Conservation (phyloP, 2,329 filamentous ascomycete genomes). For the Eutypella sp. region DNA sequence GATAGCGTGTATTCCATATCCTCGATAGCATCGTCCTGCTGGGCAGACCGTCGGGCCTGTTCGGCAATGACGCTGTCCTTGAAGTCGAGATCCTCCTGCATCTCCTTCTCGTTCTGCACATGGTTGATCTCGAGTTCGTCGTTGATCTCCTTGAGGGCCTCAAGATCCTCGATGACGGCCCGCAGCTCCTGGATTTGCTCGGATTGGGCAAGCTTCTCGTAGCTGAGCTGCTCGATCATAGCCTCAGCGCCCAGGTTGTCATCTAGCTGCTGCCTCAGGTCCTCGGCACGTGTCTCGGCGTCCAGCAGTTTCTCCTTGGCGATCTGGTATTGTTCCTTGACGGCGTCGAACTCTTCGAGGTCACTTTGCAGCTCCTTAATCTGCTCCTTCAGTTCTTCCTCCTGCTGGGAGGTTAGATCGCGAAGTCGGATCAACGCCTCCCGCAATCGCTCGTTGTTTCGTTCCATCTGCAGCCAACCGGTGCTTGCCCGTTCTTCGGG, state of each 20-base stretch:
- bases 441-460: conserved; percentile 79
- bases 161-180: conserved; percentile 77
- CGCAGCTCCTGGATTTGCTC: conserved; percentile 81
- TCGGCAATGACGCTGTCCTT: conserved; percentile 82
- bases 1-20: conserved; percentile 88
- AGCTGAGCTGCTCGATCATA: conserved; percentile 87
- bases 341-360: conserved; percentile 58
- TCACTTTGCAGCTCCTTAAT: conserved; percentile 71
- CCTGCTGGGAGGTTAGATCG: conserved; percentile 81
- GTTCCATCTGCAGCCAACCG: conserved; percentile 88
- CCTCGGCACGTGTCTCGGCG: conserved; percentile 71
- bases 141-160: conserved; percentile 84
- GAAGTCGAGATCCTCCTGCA: conserved; percentile 90
- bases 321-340: conserved; percentile 65
- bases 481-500: conserved; percentile 82
- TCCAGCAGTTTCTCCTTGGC: conserved; percentile 69
- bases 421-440: conserved; percentile 80
- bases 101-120: conserved; percentile 85
- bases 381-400: conserved; percentile 71
- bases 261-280: conserved; percentile 87
- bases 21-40: conserved; percentile 75
- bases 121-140: conserved; percentile 94
- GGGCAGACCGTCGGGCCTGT: conserved; percentile 63
- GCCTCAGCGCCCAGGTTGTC: conserved; percentile 83
- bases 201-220: conserved; percentile 77